Base-by-base conservation (phyloP, 2,329 filamentous ascomycete species). In the Zasmidium angulare region DNA sequence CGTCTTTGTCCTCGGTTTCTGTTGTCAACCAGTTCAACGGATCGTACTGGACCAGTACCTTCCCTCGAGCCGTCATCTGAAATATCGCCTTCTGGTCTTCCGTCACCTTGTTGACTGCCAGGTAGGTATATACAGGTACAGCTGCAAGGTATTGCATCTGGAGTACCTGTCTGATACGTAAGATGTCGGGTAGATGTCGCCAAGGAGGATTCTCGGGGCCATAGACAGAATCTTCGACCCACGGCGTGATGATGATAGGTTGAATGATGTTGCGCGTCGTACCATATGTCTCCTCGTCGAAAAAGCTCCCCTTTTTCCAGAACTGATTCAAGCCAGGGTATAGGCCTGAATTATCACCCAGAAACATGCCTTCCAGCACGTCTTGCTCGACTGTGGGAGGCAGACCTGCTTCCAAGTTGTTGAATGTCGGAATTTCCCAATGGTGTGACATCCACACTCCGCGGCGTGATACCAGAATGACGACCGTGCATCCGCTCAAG, bases 241-340 rank as follows among this genome's bases (percentile, higher is more conserved):
- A 21, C 19, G 60, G 60, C 14, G 60, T 62, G 49, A 59, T 24
- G 46, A 62, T 62, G 56, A 62, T 56, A 4, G 53, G 40, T 22
- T 47, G 29, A 14, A 59, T 20, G 14, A 23, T 14, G 46, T 62
- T 62, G 12, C 48, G 14, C n/a, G 53, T 54, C 20, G 50, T 12
- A 2, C 56, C 60, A 40, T 50, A 61, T 23, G 17, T 58, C 31
- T 49, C 46, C 10, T 24, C 51, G 31, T 62, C 54, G 49, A 59
- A 59, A n/a, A 56, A 29, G 22, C 21, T n/a, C 7, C 23, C 43
- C 31, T 51, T 47, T n/a, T 46, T 26, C 10, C 55, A 52, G 36
- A 50, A 46, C 11, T 57, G 24, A 22, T 51, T 50, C 14, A 62
- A 29, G 53, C 60, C 56, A 3, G 60, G 60, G 17, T 53, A 58